Percentiles rank a stretch among this genome's conserved stretches.
phyloP scores from a whole-genome alignment of 495 filamentous ascomycete species.

The Daldinia loculata region DNA sequence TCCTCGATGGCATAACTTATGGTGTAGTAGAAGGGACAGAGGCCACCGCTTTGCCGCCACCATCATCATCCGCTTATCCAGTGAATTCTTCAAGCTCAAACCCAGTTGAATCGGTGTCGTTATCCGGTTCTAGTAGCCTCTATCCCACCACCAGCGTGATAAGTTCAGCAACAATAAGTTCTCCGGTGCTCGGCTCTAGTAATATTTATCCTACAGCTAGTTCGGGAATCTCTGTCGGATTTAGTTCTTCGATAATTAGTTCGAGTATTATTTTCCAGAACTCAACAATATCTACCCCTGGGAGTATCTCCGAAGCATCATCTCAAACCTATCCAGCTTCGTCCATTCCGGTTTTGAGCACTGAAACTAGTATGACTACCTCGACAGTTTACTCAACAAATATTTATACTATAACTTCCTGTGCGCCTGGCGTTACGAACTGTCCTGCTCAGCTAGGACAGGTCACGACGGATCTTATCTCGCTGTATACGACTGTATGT shows the following conservation, averaged over 20 bases:
- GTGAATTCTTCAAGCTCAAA: constrained; percentile 12
- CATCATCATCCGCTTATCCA: constrained; percentile 8
- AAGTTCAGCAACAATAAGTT: constrained; percentile 6
- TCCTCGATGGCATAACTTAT: constrained; percentile 45
- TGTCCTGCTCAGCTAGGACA: constrained; percentile 64
- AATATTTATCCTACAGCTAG: background rate
- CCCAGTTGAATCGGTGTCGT: constrained; percentile 6
- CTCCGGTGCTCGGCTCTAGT: constrained; percentile 14
- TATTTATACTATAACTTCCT: constrained; percentile 66
- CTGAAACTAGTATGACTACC: constrained; percentile 53
- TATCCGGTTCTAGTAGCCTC: constrained; percentile 7
- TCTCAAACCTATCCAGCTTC: constrained; percentile 25
- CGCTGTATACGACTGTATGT: constrained; percentile 68
- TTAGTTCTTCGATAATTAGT: constrained; percentile 12
- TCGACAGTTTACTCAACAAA: constrained; percentile 69
- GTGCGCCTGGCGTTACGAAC: constrained; percentile 64
- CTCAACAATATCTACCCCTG: constrained; percentile 15
- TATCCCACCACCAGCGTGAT: constrained; percentile 1
- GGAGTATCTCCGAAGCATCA: constrained; percentile 4
- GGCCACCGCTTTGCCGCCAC: background rate
- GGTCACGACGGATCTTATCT: constrained; percentile 63
- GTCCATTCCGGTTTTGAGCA: constrained; percentile 52
- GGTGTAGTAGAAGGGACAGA: constrained; percentile 18
- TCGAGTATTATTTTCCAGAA: constrained; percentile 30
- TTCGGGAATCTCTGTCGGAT: constrained; percentile 2